Evolutionary conservation across 129 eudicot genomes (phyloP), one percentile per base, ranked within the genome.

Genomic region (Erigeron canadensis): DNA sequence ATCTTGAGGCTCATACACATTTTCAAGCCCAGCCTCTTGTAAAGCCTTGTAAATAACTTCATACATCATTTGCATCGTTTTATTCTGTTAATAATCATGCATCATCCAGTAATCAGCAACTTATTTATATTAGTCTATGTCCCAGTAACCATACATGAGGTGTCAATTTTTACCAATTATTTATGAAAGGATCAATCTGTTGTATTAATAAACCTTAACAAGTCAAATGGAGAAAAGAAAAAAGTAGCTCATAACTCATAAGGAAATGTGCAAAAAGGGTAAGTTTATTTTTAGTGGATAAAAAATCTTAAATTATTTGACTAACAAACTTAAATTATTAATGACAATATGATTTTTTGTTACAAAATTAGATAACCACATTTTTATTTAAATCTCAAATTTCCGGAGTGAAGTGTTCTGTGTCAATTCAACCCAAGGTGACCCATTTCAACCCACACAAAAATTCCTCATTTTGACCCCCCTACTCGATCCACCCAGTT

Each of bases 41-140:
- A 94, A 81, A 51, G 98, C 98, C 68, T 84, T 84, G 85, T 89
- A 87, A 50, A 94, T 94, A 34, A 84, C 71, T 11, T 79, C 90
- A 65, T 94, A 89, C 98, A 94, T 94, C 98, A 89, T 89, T 77
- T 84, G 98, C 97, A 94, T 94, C 53, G 98, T 94, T 22, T 89
- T 87, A 58, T 89, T 69, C 98, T 89, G 96, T 79, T 68, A 45
- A n/a, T 67, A 48, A 15, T 59, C 19, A 10, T 42, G 41, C 4
- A 28, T 28, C 34, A 28, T 28, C 34, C 50, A 38, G 11, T 46
- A n/a, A 60, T 39, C 34, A 28, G 18, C 44, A 28, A 16, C 21
- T 22, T 34, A 4, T 21, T 41, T 43, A 41, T 17, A 40, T 41
- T 17, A 5, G 18, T 56, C 28, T 75, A 18, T 5, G 13, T 41